Evolutionary conservation across 495 filamentous ascomycete species (phyloP).

Genomic region (Oidiodendron maius): DNA sequence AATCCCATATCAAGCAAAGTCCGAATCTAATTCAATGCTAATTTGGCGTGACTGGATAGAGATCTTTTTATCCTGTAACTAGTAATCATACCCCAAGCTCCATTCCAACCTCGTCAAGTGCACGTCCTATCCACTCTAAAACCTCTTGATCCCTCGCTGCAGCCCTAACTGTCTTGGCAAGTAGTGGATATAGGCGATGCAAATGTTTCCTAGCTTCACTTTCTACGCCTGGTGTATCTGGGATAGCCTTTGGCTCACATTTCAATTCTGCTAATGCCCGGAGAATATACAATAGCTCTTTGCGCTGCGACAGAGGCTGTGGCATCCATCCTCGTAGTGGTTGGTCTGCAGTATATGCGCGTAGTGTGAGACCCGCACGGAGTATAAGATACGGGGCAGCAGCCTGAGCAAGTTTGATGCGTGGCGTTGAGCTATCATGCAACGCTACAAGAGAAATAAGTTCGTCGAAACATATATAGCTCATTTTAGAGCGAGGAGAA

Average conservation of each 20-base stretch:
- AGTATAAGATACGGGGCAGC: constrained; percentile 81
- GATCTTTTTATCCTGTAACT: too few relatives aligned
- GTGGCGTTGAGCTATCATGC: constrained; percentile 26
- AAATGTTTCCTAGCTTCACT: constrained; percentile 62
- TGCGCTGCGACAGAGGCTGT: constrained; percentile 74
- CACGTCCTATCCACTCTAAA: constrained; percentile 46
- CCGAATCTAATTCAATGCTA: constrained; percentile 2
- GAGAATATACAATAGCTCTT: constrained; percentile 70
- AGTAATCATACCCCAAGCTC: constrained; percentile 49
- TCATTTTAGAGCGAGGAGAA: constrained; percentile 62
- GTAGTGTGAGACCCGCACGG: constrained; percentile 69
- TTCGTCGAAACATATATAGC: constrained; percentile 74
- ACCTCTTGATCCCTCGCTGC: constrained; percentile 61
- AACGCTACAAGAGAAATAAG: constrained; percentile 65
- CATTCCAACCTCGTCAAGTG: constrained; percentile 59
- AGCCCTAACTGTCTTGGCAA: constrained; percentile 63
- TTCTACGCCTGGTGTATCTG: constrained; percentile 51
- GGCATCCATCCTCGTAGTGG: constrained; percentile 89
- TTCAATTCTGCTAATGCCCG: constrained; percentile 54
- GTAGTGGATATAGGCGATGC: constrained; percentile 73
- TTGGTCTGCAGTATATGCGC: constrained; percentile 85
- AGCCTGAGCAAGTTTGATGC: constrained; percentile 59
- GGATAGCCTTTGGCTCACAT: constrained; percentile 67
- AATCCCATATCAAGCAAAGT: constrained; percentile 6
- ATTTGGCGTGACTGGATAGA: too few relatives aligned